Evolutionary conservation across 1,284 basidiomycete genomes (phyloP).

Genomic region (Flammula alnicola): DNA sequence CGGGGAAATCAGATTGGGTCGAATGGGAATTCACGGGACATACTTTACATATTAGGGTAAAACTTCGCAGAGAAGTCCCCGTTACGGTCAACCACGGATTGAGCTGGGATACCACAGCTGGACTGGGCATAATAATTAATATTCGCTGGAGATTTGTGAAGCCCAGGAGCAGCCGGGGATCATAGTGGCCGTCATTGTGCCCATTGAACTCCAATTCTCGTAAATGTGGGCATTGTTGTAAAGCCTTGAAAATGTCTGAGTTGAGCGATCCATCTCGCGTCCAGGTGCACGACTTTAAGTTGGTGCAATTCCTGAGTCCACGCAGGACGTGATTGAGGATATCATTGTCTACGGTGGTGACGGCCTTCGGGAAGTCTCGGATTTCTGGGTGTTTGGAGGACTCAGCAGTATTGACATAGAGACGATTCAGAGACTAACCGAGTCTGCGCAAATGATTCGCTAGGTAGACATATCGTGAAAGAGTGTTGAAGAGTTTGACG

Average conservation of each 20-base stretch:
- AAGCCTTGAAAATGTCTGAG: slow-evolving; percentile 54
- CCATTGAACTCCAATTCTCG: slow-evolving; percentile 73
- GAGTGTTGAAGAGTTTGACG: slow-evolving; percentile 34
- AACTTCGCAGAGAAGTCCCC: slow-evolving; percentile 48
- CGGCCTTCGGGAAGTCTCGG: slow-evolving; percentile 64
- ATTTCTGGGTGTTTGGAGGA: slow-evolving; percentile 49
- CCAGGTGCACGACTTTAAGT: slow-evolving; percentile 69
- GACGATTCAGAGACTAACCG: slow-evolving; percentile 43
- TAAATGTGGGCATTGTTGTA: slow-evolving; percentile 47
- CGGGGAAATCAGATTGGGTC: slow-evolving; percentile 11
- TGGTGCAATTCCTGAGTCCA: slow-evolving; percentile 63
- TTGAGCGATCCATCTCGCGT: slow-evolving; percentile 74
- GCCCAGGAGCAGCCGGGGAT: slow-evolving; percentile 49
- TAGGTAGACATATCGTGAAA: slow-evolving; percentile 38
- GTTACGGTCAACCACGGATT: slow-evolving; percentile 53
- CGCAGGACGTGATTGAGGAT: slow-evolving; percentile 44
- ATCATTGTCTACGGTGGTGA: slow-evolving; percentile 36
- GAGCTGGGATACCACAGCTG: slow-evolving; percentile 52
- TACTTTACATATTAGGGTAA: slow-evolving; percentile 74
- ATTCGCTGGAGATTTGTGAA: slow-evolving; percentile 57
- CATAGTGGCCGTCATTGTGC: slow-evolving; percentile 55
- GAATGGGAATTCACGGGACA: slow-evolving; percentile 15
- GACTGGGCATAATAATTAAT: slow-evolving; percentile 73
- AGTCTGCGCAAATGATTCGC: slow-evolving; percentile 58
- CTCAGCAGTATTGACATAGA: slow-evolving; percentile 1